Evolutionary conservation across 305 asterid species (phyloP).

Genomic region (Fraxinus floribunda): DNA sequence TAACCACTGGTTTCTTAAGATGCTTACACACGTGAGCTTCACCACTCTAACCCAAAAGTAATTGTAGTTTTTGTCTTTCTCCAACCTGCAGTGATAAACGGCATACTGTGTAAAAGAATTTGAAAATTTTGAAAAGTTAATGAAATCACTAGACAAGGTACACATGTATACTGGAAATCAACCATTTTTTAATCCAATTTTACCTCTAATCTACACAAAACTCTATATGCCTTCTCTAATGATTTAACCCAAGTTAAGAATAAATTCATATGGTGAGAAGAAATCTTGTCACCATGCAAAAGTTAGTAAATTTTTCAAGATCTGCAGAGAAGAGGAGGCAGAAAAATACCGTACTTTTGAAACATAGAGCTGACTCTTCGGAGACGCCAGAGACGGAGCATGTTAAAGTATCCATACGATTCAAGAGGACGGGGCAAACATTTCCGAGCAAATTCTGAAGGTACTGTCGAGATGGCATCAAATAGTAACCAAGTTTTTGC

Average conservation of each 20-base stretch:
- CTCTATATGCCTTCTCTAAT: background rate
- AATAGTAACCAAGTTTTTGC: conserved; percentile 57
- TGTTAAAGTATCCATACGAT: conserved; percentile 69
- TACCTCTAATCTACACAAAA: background rate
- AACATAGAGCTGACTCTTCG: conserved; percentile 66
- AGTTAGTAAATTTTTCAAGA: background rate
- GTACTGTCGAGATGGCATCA: conserved; percentile 72
- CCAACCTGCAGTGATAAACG: conserved; percentile 45
- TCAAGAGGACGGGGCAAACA: conserved; percentile 50
- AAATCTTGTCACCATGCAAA: background rate
- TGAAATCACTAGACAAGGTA: background rate
- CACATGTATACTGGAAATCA: background rate
- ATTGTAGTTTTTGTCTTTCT: conserved; percentile 63
- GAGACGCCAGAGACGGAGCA: conserved; percentile 97
- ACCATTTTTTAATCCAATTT: background rate
- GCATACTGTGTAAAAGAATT: background rate
- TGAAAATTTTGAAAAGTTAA: background rate
- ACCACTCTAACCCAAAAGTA: conserved; percentile 56
- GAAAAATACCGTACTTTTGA: background rate
- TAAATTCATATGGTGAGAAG: background rate
- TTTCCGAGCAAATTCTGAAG: conserved; percentile 71
- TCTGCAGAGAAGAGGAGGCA: background rate
- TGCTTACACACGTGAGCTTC: conserved; percentile 66
- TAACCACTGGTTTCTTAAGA: conserved; percentile 7
- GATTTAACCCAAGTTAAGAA: background rate